These are phyloP conservation scores for Avena insularis DNA, from an alignment of 176 grass and related monocot species.

Conservation along the genomic window DNA sequence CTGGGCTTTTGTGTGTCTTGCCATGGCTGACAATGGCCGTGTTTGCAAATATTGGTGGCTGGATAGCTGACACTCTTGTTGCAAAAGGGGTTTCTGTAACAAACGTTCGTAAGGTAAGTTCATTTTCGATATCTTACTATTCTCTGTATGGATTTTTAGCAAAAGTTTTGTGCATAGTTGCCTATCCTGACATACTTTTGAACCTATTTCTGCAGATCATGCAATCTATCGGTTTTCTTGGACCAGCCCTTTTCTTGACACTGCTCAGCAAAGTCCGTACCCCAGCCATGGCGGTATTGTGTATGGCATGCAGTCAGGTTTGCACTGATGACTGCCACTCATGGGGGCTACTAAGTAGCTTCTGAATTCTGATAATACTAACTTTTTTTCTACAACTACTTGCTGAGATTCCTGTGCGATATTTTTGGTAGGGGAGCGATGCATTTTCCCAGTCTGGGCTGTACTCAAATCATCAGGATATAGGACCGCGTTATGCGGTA, in stretches of 20 bases:
- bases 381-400: not conserved
- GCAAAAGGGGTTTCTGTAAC: slow-evolving; percentile 81
- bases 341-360: not conserved
- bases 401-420: slow-evolving; percentile 1
- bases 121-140: not conserved
- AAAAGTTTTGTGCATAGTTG: not conserved
- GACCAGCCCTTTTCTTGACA: slow-evolving; percentile 87
- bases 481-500: slow-evolving; percentile 96
- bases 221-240: slow-evolving; percentile 98
- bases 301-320: slow-evolving; percentile 98
- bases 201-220: slow-evolving; percentile 67
- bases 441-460: slow-evolving; percentile 96
- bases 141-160: slow-evolving; percentile 12
- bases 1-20: no score
- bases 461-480: slow-evolving; percentile 97
- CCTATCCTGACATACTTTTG: slow-evolving; percentile 8
- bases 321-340: no score
- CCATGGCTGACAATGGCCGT: no score
- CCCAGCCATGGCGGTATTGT: slow-evolving; percentile 84
- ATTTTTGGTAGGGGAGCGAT: slow-evolving; percentile 74
- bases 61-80: slow-evolving; percentile 96
- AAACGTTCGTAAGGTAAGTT: slow-evolving; percentile 84
- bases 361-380: not conserved
- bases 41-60: slow-evolving; percentile 51
- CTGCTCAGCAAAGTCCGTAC: slow-evolving; percentile 69